Evolutionary conservation across 768 basidiomycete species (phyloP).

Genomic region (Lactifluus volemus): DNA sequence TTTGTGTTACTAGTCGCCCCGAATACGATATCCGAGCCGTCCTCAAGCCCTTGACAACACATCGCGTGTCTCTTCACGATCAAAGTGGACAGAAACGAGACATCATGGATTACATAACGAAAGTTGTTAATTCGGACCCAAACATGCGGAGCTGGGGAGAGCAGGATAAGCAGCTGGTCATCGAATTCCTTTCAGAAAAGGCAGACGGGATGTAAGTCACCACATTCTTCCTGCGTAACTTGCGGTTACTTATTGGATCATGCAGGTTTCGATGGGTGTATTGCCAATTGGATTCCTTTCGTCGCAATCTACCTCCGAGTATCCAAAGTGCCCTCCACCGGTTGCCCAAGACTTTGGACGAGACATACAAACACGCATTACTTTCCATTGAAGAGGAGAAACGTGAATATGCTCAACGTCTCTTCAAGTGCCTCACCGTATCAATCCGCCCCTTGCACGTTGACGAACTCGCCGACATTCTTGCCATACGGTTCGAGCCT

Average conservation of each 20-base stretch:
- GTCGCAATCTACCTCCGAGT: neutral
- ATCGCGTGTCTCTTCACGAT: neutral
- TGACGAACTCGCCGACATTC: neutral
- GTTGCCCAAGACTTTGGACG: too few species aligned
- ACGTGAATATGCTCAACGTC: too few species aligned
- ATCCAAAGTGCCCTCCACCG: too few species aligned
- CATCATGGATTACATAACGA: too few species aligned
- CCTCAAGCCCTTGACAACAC: neutral
- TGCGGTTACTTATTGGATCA: neutral
- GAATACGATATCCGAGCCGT: neutral
- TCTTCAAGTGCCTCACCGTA: too few species aligned
- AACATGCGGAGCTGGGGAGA: too few species aligned
- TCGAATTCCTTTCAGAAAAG: neutral
- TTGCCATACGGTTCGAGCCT: neutral
- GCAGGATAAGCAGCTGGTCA: too few species aligned
- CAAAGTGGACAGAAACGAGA: too few species aligned
- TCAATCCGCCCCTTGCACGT: constrained; percentile 2
- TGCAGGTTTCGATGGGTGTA: constrained; percentile 1
- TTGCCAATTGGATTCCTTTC: neutral
- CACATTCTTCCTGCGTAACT: too few species aligned
- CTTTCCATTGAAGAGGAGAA: too few species aligned
- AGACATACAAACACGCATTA: too few species aligned
- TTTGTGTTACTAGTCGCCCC: neutral
- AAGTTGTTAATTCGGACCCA: too few species aligned
- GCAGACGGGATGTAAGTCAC: constrained; percentile 2